These are phyloP conservation scores for Saposhnikovia divaricata DNA, from an alignment of 129 eudicot genomes.

Conservation along the genomic window DNA sequence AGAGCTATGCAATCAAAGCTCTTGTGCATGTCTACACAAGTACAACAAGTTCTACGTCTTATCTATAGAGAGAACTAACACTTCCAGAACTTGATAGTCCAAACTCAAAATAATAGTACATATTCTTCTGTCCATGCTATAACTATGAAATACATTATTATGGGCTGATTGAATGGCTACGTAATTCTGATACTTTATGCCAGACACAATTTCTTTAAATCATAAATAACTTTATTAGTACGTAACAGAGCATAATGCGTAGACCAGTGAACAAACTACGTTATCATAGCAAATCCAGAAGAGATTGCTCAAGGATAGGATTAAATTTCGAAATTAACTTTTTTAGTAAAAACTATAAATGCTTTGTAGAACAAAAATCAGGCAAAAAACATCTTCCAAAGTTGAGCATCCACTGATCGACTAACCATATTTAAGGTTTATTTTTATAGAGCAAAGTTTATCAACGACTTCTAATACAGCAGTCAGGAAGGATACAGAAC, in stretches of 20 bases:
- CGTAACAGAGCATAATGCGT: neutral
- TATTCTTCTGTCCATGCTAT: neutral
- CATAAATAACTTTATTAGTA: neutral
- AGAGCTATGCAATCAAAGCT: constrained; percentile 1
- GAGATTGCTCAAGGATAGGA: neutral
- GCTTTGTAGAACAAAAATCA: neutral
- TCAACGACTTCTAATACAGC: constrained; percentile 66
- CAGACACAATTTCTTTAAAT: neutral
- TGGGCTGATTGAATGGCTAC: neutral
- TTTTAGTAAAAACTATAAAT: neutral
- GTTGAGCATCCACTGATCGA: constrained; percentile 10
- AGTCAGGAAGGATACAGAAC: constrained; percentile 84
- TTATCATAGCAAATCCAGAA: neutral
- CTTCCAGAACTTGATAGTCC: neutral
- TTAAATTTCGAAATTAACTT: neutral
- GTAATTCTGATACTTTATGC: neutral
- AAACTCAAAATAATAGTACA: neutral
- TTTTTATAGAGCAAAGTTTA: constrained; percentile 82
- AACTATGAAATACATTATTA: neutral
- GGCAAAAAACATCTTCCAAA: neutral
- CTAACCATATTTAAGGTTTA: constrained; percentile 79
- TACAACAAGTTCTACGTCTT: neutral
- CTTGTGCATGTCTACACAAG: neutral
- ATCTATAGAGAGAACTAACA: neutral
- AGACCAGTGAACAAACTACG: neutral